Evolutionary conservation across 1,284 basidiomycete species (phyloP), one percentile per base, ranked within the genome.

Genomic region (Austropuccinia psidii): DNA sequence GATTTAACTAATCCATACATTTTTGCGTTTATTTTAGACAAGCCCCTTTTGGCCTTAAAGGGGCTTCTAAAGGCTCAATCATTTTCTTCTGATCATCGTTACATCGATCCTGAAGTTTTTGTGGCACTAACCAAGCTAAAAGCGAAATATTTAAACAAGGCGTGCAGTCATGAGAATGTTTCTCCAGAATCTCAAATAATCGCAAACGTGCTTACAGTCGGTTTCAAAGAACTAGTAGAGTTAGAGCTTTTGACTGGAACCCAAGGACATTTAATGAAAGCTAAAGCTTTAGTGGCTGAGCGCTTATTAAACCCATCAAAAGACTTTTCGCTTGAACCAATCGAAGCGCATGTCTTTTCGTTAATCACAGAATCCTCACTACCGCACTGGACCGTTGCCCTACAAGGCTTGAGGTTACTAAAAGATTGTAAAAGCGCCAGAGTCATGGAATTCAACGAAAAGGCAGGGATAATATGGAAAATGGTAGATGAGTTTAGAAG

Each of bases 41-140:
- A 69, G 29, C 66, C 66, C 19, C 54, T 69, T 7, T 69, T 69
- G 29, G 66, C 66, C 29, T 39, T 69, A 11, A 41, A 37, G 58
- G 66, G 52, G 24, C 55, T 69, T 1, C 66, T 69, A 2, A 69
- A 69, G 58, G 66, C 66, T 47, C 66, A 65, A 24, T 33, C 31
- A n/a, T 47, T 65, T 9, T 47, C 62, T 24, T 19, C 15, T 37
- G 43, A 37, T 2, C 15, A 65, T 4, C n/a, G 31, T 31, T 64
- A 27, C 17, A 65, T 50, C 45, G 62, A 65, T 11, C 62, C 62
- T 5, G n/a, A 27, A 7, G 62, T 65, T 17, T 50, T 50, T 49
- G 62, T 65, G 50, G 62, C 62, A 19, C 45, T 65, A 2, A 24
- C 62, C 1, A 65, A 65, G 27, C 33, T 65, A 24, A 65, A 65